Base-by-base conservation (phyloP, 768 basidiomycete genomes). In the Lactarius sp. region DNA sequence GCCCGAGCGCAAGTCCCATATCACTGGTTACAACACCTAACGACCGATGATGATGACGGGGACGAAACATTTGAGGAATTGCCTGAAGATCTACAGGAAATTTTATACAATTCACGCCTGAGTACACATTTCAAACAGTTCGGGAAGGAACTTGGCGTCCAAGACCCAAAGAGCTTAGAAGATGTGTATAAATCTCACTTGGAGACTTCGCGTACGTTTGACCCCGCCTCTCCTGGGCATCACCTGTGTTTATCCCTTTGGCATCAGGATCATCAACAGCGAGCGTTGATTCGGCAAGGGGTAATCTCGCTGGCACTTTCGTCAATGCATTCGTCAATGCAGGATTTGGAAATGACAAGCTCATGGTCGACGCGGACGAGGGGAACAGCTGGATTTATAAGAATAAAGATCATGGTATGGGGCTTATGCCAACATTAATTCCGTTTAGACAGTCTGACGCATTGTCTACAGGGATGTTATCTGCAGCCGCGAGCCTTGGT, bases 381-480 rank as follows among this genome's bases (percentile, higher is more conserved):
- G 96, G 97, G 14, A 92, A 85, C 75, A 95, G 93, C 70, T 99
- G 94, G 94, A 93, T 99, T 62, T 99, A 98, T 81, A 98, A 98
- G 83, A 98, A 98, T 80, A 98, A 98, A 77, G 96, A 98, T 58
- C 93, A 97, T 66, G 97, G 95, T 87, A 62, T 22, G 80, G 71
- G 14, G 31, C 52, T 16, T 34, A 47, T 9, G 16, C 6, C 5
- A 20, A 56, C 10, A 14, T 49, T 31, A 7, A 47, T 33, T 1
- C 10, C 31, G 13, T 41, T 33, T 33, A 31, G 34, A 27, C 31
- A n/a, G 10, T 49, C 53, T 33, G 18, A 51, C 13, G n/a, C 54
- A 39, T 47, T 59, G 7, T n/a, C 12, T 31, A 36, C 66, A 92
- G 91, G 91, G 58, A 98, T 98, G 94, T 87, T 96, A 83, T 92